Percentiles rank a stretch among this genome's conserved stretches.
These are phyloP conservation scores for Pezicula neosporulosa DNA, from an alignment of 2,329 filamentous ascomycete genomes.

Conservation along the genomic window DNA sequence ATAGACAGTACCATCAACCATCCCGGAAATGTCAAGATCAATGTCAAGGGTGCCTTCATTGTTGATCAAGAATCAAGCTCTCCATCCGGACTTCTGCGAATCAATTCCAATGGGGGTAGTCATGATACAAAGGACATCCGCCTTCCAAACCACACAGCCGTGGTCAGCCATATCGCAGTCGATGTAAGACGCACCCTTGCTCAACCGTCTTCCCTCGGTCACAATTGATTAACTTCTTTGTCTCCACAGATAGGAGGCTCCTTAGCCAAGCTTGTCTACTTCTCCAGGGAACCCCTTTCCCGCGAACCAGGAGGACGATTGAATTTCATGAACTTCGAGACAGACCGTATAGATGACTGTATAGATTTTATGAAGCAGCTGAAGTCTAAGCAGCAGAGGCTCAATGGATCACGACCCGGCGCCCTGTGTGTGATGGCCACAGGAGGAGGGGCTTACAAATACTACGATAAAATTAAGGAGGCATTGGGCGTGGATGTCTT, in stretches of 20 bases:
- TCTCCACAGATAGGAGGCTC: slow-evolving; percentile 81
- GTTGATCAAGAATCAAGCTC: slow-evolving; percentile 73
- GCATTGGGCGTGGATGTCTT: slow-evolving; percentile 83
- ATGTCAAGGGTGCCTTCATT: slow-evolving; percentile 94
- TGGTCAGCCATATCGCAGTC: slow-evolving; percentile 94
- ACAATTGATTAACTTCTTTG: neutral
- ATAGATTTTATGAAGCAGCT: slow-evolving; percentile 87
- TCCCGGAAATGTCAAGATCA: slow-evolving; percentile 81
- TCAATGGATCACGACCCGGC: slow-evolving; percentile 67
- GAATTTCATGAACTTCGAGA: slow-evolving; percentile 96
- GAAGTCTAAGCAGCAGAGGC: slow-evolving; percentile 73
- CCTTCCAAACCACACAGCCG: slow-evolving; percentile 90
- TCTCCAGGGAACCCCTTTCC: slow-evolving; percentile 81
- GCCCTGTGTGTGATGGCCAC: slow-evolving; percentile 93
- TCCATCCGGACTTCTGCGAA: slow-evolving; percentile 35
- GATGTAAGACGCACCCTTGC: slow-evolving; percentile 62
- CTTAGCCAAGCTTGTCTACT: slow-evolving; percentile 95
- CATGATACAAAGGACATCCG: slow-evolving; percentile 89
- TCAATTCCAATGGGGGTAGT: slow-evolving; percentile 37
- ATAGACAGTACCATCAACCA: slow-evolving; percentile 44
- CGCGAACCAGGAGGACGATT: slow-evolving; percentile 81
- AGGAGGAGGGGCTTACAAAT: slow-evolving; percentile 93
- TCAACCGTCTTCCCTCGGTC: neutral
- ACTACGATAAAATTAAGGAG: slow-evolving; percentile 85
- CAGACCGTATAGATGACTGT: slow-evolving; percentile 88